Base-by-base conservation (phyloP, 176 grass and related monocot genomes). In the Triticum aestivum region DNA sequence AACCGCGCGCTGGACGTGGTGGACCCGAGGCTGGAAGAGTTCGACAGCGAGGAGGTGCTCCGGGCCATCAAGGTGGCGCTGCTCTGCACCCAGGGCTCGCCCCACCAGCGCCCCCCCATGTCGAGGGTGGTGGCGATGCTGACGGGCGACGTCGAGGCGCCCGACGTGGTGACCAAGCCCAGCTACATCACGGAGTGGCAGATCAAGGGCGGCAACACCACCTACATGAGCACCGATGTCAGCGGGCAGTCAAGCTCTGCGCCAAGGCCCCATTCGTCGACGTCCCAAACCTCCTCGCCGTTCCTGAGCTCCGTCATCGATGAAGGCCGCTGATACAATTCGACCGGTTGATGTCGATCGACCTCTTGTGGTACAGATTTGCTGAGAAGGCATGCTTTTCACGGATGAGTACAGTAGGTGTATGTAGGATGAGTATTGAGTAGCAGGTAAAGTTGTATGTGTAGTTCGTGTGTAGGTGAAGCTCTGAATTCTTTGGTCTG, bases 181-280 rank as follows among this genome's bases (percentile, higher is more conserved):
- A 90, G 92, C 77, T 95, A 95, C 82, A 83, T 97, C 82, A 93
- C 92, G 14, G 92, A 94, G 20, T 91, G 87, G 89, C 88, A 97
- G 79, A 82, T 93, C 88, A 88, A 90, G 78, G 85, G 77, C 30
- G 83, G 78, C 78, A 87, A 66, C 70, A 87, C 38, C 63, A 62
- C 73, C 73, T 76, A 76, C 73, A 76, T 54, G 73, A 76, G 73
- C 73, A 62, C 85, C 65, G 20, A 79, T 0, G 90, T 83, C 49
- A 77, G 75, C n/a, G 58, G 38, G 5, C 84, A 83, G 77, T 69
- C 84, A 9, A 89, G 62, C 78, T 41, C 52, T 17, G 82, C 24
- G 0, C 14, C 61, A 3, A 61, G 65, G 8, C 35, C 26, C 0
- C 1, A 75, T 24, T 75, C 77, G 27, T 83, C 69, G 8, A 37